phyloP scores from a whole-genome alignment of 768 basidiomycete genomes.

The Bullera alba region DNA sequence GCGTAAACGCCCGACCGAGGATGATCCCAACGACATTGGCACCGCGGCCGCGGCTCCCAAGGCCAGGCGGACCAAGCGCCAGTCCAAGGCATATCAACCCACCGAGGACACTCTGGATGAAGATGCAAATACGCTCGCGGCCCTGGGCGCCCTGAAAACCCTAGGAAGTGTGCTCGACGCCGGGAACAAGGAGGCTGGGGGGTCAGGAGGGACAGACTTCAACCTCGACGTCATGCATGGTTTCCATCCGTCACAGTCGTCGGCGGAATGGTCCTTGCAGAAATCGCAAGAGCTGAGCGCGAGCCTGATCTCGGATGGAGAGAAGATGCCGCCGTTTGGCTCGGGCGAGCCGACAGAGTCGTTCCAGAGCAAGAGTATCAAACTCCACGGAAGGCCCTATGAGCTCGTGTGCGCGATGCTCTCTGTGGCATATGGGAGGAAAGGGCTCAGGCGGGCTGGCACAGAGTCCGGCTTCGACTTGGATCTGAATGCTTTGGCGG shows the following conservation, averaged over 20 bases:
- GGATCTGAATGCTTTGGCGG: constrained; percentile 16
- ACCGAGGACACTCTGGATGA: no score
- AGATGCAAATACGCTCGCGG: no score
- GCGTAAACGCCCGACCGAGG: constrained; percentile 11
- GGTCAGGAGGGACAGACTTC: not conserved
- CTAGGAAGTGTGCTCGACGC: no score
- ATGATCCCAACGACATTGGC: not conserved
- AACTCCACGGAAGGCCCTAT: constrained; percentile 25
- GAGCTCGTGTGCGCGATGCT: constrained; percentile 36
- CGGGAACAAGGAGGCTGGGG: not conserved
- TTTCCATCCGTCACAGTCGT: constrained; percentile 7
- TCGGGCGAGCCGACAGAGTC: not conserved
- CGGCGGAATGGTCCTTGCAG: not conserved
- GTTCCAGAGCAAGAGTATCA: constrained; percentile 12
- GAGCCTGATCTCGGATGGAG: no score
- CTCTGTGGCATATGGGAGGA: constrained; percentile 26
- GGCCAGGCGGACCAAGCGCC: no score
- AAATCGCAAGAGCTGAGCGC: no score
- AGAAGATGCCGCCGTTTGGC: not conserved
- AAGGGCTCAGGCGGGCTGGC: constrained; percentile 1
- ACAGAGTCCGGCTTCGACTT: constrained; percentile 11
- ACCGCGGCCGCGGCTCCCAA: not conserved
- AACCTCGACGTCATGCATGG: constrained; percentile 10
- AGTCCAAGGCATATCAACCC: no score
- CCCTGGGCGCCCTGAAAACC: no score